A percentile compares a stretch with the other conserved stretches of the same genome.
These are phyloP conservation scores for Phytophthora pisi DNA, from an alignment of 352 stramenopile genomes.

Conservation along the genomic window DNA sequence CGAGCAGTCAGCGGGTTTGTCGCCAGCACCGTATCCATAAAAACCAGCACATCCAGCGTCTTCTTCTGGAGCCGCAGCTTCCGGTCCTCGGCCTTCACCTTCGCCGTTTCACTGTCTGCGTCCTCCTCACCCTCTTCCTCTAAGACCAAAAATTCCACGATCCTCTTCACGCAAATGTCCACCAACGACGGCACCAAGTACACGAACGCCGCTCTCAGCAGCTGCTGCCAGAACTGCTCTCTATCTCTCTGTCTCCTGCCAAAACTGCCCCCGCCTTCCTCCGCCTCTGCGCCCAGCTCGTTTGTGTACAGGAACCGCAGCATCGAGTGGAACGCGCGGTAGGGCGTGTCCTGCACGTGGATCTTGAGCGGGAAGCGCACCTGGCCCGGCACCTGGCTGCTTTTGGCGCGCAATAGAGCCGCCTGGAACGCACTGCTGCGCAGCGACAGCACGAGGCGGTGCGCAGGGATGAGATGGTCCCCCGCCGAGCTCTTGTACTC, in stretches of 20 bases:
- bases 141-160: conserved; percentile 45
- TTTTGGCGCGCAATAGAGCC: conserved; percentile 70
- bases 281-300: conserved; percentile 34
- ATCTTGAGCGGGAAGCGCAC: conserved; percentile 85
- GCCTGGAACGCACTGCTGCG: conserved; percentile 75
- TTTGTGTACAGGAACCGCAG: conserved; percentile 84
- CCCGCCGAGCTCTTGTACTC: conserved; percentile 15
- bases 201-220: conserved; percentile 71
- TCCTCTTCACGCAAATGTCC: conserved; percentile 61
- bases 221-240: conserved; percentile 67
- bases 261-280: neutral
- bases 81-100: conserved; percentile 3
- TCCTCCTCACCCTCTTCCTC: conserved; percentile 10
- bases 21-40: conserved; percentile 59
- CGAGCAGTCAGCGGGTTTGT: conserved; percentile 44
- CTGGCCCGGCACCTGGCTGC: conserved; percentile 66
- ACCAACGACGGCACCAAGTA: conserved; percentile 75
- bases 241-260: conserved; percentile 16
- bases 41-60: conserved; percentile 57
- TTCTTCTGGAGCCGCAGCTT: conserved; percentile 31
- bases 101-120: conserved; percentile 1
- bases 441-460: conserved; percentile 76
- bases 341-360: conserved; percentile 81
- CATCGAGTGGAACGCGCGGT: conserved; percentile 69
- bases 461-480: conserved; percentile 69